Base-by-base conservation (phyloP, 352 stramenopile species). In the Globisporangium polare region DNA sequence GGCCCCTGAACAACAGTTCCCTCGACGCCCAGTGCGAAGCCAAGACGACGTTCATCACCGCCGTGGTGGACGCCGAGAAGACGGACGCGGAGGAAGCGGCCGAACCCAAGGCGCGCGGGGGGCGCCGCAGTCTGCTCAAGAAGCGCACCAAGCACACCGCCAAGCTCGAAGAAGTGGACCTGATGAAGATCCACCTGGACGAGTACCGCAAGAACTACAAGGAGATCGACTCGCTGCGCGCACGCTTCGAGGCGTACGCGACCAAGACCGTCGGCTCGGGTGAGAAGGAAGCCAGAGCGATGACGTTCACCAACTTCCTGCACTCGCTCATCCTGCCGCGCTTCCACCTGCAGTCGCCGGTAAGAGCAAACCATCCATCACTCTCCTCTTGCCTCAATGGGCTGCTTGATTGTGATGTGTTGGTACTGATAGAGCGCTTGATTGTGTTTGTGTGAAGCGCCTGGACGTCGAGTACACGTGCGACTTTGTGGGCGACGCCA, bases 301-400 rank as follows among this genome's bases (percentile, higher is more conserved):
- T 93, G 84, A 93, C 68, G n/a, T 91, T 89, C 65, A 92, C 84
- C 17, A 76, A 91, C 70, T 93, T 93, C 58, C 51, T 93, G 51
- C 80, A 90, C 60, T 89, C 84, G 53, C 71, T 90, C 39, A 75
- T 89, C 27, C 67, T 93, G 12, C 78, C 80, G 15, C 82, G 83
- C 62, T 92, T 92, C 68, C 82, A 81, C 64, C 67, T 83, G 27
- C 71, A 75, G 29, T 45, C 69, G 7, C 81, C 82, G 33, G 81
- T 92, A 61, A 31, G 43, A 8, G 10, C 9, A 3, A 45, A n/a
- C 15, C 1, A n/a, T n/a, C 37, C 13, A 42, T 42, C 10, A 42
- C 15, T 20, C 18, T 12, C 3, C n/a, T 26, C 6, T 39, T 54
- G 2, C 6, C 13, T 22, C 41, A 31, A 9, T 24, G 13, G 5